Conservation (phyloP, 73 alveolate genomes). For the Tetrahymena thermophila region DNA sequence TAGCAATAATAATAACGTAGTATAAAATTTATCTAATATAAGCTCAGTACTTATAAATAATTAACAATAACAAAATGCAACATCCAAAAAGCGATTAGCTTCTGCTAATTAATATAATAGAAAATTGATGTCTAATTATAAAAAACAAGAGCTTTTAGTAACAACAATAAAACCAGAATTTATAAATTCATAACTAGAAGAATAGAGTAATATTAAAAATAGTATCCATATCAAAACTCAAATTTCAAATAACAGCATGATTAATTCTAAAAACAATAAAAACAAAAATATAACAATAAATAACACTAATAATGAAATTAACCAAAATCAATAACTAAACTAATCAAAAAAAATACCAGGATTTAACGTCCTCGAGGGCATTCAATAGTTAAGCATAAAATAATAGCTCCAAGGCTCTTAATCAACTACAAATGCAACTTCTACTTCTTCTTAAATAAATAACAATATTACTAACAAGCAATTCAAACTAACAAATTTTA, state of each 20-base stretch:
- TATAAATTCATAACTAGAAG: not conserved
- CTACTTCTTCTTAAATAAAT: not conserved
- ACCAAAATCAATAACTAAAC: no score
- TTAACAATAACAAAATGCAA: not conserved
- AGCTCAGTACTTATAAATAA: not conserved
- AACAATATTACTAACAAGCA: not conserved
- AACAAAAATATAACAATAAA: no score
- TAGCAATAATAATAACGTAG: not conserved
- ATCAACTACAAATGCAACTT: not conserved
- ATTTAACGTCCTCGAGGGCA: not conserved
- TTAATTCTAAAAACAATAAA: not conserved
- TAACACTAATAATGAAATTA: not conserved
- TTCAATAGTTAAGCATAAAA: not conserved
- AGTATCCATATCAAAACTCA: not conserved
- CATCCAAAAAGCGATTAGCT: not conserved
- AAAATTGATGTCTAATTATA: not conserved
- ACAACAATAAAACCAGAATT: not conserved
- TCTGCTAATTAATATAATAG: not conserved
- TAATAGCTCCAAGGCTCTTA: not conserved
- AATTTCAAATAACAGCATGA: not conserved
- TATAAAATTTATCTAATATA: not conserved
- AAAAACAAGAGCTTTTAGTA: not conserved
- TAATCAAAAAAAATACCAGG: not conserved
- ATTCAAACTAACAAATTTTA: no score
- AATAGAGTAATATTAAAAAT: not conserved